A percentile compares a stretch with the other conserved stretches of the same genome.
Evolutionary conservation across 148 eudicot genomes (phyloP).

Genomic region (Chenopodium suecicum): DNA sequence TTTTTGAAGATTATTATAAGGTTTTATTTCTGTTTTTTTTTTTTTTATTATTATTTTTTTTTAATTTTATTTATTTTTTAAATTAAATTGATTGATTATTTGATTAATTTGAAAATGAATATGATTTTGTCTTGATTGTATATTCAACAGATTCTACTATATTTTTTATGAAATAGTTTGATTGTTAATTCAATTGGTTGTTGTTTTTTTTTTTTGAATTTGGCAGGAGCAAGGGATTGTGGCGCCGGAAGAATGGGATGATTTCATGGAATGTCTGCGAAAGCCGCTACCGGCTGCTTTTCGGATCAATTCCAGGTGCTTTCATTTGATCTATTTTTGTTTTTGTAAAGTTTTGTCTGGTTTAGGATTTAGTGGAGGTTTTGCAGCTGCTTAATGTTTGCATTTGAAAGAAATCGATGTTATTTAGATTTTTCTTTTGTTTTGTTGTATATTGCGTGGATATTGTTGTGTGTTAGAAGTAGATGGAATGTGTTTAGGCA

Average conservation of each 20-base stretch:
- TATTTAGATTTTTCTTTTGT: not conserved
- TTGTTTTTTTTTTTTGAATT: too few relatives aligned
- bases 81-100: not conserved
- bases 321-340: not conserved
- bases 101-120: not conserved
- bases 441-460: not conserved
- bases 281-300: constrained; percentile 92
- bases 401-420: not conserved
- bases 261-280: constrained; percentile 54
- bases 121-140: not conserved
- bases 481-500: not conserved
- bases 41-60: too few relatives aligned
- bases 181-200: too few relatives aligned
- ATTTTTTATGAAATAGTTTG: too few relatives aligned
- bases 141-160: too few relatives aligned
- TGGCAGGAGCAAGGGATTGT: constrained; percentile 87
- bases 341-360: not conserved
- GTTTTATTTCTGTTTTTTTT: constrained; percentile 11
- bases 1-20: constrained; percentile 87
- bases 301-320: constrained; percentile 89
- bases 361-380: constrained; percentile 13
- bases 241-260: constrained; percentile 73
- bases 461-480: constrained; percentile 1
- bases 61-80: too few relatives aligned
- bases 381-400: not conserved